Evolutionary conservation across 164 flowering plant species (phyloP), one percentile per base, ranked within the genome.

Genomic region (Brasenia schreberi): DNA sequence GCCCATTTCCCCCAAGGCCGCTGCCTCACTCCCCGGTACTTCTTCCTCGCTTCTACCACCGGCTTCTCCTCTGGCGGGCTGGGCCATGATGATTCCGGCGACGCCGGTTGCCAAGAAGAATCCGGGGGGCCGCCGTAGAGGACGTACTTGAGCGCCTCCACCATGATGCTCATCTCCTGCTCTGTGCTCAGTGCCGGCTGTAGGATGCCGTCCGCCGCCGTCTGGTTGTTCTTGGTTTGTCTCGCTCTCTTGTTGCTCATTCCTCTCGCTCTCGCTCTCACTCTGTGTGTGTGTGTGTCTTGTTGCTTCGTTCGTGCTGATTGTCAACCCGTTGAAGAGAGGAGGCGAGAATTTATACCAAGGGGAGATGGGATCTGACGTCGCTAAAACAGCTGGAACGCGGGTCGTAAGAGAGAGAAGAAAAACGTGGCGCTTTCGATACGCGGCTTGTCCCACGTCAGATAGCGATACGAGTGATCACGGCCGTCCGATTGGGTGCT

Each of bases 1-100:
- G 67, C 67, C 67, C 67, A 65, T 19, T 65, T 65, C 14, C 67
- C 67, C 67, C 67, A 65, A 39, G 67, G 67, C 67, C 67, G 27
- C 67, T 65, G 67, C 61, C 67, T 27, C 60, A 65, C 67, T 7
- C 67, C 67, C 59, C 67, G 23, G 67, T 65, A 65, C 56, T 65
- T 65, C 44, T 27, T 65, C 67, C 23, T 19, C 61, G 59, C 12
- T 42, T 49, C 27, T 61, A 12, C 14, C 59, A 16, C 18, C 59
- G 17, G 39, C 43, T 43, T 42, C 60, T 11, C 56, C 16, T 39
- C 65, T 14, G 42, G 16, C 4, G n/a, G 43, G 7, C 44, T 61
- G 10, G 27, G 33, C 5, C 6, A 18, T 23, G 33, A 5, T n/a
- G 23, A 33, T 9, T 9, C 63, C 27, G 56, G 19, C 23, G 45